phyloP scores from a whole-genome alignment of 139 green algal genomes.

The Coelastrella sp. region DNA sequence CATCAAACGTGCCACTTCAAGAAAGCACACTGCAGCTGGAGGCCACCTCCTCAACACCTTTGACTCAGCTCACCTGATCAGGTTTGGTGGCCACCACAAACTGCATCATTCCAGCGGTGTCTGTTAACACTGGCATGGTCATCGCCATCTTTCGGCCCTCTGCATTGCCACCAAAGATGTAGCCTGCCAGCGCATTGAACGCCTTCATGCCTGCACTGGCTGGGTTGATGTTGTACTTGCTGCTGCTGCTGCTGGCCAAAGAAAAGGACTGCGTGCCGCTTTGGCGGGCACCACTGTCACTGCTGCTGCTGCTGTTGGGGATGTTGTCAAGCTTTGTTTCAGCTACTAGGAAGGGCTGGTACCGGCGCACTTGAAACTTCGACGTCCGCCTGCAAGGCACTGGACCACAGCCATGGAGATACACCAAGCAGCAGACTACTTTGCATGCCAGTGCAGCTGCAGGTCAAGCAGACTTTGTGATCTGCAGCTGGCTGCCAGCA shows the following conservation, averaged over 20 bases:
- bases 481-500: no score
- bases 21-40: neutral
- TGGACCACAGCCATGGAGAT: neutral
- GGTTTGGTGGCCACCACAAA: slow-evolving; percentile 62
- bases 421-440: no score
- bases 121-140: slow-evolving; percentile 69
- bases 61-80: slow-evolving; percentile 42
- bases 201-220: slow-evolving; percentile 31
- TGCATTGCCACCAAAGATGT: slow-evolving; percentile 45
- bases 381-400: slow-evolving; percentile 14
- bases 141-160: slow-evolving; percentile 56
- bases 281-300: neutral
- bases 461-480: no score
- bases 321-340: slow-evolving; percentile 66
- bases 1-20: neutral
- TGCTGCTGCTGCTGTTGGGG: slow-evolving; percentile 7
- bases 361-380: slow-evolving; percentile 66
- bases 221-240: slow-evolving; percentile 16
- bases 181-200: slow-evolving; percentile 26
- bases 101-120: slow-evolving; percentile 58
- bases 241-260: neutral
- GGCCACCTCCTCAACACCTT: neutral
- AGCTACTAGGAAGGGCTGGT: slow-evolving; percentile 79
- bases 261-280: no score
- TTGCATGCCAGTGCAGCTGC: no score